Evolutionary conservation across 192 early-diverging fungal species (phyloP).

Genomic region (Coemansia sp.): DNA sequence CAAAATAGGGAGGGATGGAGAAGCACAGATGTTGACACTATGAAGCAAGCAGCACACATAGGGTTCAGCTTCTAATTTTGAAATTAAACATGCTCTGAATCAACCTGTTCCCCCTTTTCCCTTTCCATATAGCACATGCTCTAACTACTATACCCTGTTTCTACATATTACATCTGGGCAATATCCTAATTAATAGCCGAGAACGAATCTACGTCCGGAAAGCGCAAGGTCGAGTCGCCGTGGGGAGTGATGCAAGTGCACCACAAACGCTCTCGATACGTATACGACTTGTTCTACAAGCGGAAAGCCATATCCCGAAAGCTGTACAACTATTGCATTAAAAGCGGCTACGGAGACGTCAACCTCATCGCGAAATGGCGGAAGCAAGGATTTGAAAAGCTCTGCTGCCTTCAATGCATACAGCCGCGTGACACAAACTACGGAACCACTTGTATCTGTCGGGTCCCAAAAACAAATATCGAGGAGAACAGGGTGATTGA

Average conservation of each 20-base stretch:
- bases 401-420: slow-evolving; percentile 96
- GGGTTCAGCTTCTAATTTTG: too few species aligned
- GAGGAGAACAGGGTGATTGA: slow-evolving; percentile 89
- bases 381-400: slow-evolving; percentile 95
- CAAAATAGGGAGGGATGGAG: background rate
- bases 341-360: slow-evolving; percentile 87
- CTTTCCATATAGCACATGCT: background rate
- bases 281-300: slow-evolving; percentile 96
- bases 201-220: slow-evolving; percentile 91
- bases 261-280: slow-evolving; percentile 95
- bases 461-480: slow-evolving; percentile 88
- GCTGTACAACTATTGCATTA: slow-evolving; percentile 91
- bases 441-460: slow-evolving; percentile 96
- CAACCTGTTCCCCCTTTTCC: background rate
- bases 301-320: slow-evolving; percentile 90
- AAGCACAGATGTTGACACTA: background rate
- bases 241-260: slow-evolving; percentile 97
- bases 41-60: background rate
- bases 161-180: background rate
- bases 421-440: slow-evolving; percentile 97
- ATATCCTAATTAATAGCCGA: slow-evolving; percentile 66
- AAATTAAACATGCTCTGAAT: background rate
- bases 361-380: slow-evolving; percentile 98
- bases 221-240: slow-evolving; percentile 86
- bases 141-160: background rate